Percentiles rank a stretch among this genome's conserved stretches.
These are phyloP conservation scores for Colletotrichum cereale DNA, from an alignment of 2,329 filamentous ascomycete species.

Conservation along the genomic window DNA sequence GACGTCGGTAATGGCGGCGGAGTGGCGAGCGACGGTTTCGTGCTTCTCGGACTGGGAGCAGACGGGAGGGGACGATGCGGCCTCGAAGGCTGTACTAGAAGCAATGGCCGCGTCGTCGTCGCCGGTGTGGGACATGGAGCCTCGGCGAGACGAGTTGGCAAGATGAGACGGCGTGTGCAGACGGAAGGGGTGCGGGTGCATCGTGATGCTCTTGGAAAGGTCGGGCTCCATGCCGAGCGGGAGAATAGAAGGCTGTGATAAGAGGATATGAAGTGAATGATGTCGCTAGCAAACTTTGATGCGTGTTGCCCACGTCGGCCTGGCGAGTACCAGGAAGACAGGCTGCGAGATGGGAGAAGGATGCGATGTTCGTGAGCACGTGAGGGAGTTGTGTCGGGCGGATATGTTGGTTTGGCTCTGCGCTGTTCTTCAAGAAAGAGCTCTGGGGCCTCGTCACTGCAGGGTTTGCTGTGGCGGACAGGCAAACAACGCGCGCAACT, in stretches of 20 bases:
- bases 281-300: background rate
- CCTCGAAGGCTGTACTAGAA: slow-evolving; percentile 62
- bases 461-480: background rate
- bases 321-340: background rate
- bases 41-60: slow-evolving; percentile 47
- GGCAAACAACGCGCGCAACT: background rate
- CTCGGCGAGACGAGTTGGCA: slow-evolving; percentile 43
- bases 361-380: background rate
- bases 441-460: background rate
- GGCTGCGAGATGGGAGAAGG: background rate
- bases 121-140: slow-evolving; percentile 36
- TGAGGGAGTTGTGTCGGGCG: background rate
- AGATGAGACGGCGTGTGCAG: slow-evolving; percentile 49
- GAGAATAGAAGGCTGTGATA: background rate
- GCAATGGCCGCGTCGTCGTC: slow-evolving; percentile 45
- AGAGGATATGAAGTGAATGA: background rate
- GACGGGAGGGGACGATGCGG: slow-evolving; percentile 44
- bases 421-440: background rate
- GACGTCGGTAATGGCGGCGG: slow-evolving; percentile 56
- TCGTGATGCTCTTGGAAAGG: slow-evolving; percentile 55
- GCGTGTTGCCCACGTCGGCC: background rate
- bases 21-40: slow-evolving; percentile 58
- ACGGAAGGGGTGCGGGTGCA: slow-evolving; percentile 60
- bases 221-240: slow-evolving; percentile 56
- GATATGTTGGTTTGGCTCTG: background rate